A percentile compares a stretch with the other conserved stretches of the same genome.
phyloP scores from a whole-genome alignment of 208 protist genomes.

The Trypanosoma scelopori region DNA sequence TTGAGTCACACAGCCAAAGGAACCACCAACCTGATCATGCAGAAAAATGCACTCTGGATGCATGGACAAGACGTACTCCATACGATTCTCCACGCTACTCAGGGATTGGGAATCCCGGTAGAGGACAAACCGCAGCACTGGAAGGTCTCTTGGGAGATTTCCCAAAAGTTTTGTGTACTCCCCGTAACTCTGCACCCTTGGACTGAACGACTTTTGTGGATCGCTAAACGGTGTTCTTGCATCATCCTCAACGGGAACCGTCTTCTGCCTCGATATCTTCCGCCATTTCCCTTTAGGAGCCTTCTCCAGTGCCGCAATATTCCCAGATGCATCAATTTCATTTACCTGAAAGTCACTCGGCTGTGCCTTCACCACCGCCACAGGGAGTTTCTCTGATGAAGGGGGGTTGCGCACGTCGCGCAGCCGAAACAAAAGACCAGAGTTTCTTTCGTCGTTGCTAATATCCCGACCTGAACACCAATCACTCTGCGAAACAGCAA shows the following conservation, averaged over 20 bases:
- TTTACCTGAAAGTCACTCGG: slow-evolving; percentile 76
- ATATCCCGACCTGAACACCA: slow-evolving; percentile 64
- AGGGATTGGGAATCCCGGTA: slow-evolving; percentile 70
- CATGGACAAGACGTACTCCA: slow-evolving; percentile 66
- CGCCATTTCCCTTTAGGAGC: slow-evolving; percentile 67
- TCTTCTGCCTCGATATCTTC: slow-evolving; percentile 69
- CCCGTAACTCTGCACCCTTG: slow-evolving; percentile 69
- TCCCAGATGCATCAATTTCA: slow-evolving; percentile 42
- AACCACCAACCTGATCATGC: slow-evolving; percentile 45
- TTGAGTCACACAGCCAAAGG: slow-evolving; percentile 70
- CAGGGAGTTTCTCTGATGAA: slow-evolving; percentile 1
- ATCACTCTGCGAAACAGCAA: slow-evolving; percentile 33
- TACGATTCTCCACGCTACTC: slow-evolving; percentile 52
- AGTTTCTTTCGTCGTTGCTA: slow-evolving; percentile 46
- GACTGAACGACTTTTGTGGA: slow-evolving; percentile 55
- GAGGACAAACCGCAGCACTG: slow-evolving; percentile 69
- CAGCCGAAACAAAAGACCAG: slow-evolving; percentile 47
- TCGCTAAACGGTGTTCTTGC: slow-evolving; percentile 57
- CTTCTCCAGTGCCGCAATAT: slow-evolving; percentile 44
- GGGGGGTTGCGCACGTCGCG: slow-evolving; percentile 3
- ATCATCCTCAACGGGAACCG: slow-evolving; percentile 66
- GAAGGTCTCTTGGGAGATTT: slow-evolving; percentile 43
- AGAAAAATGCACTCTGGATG: slow-evolving; percentile 49
- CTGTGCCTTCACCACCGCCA: slow-evolving; percentile 68
- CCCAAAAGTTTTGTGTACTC: slow-evolving; percentile 68